Evolutionary conservation across 1,284 basidiomycete genomes (phyloP).

Genomic region (Omphalotus olearius): DNA sequence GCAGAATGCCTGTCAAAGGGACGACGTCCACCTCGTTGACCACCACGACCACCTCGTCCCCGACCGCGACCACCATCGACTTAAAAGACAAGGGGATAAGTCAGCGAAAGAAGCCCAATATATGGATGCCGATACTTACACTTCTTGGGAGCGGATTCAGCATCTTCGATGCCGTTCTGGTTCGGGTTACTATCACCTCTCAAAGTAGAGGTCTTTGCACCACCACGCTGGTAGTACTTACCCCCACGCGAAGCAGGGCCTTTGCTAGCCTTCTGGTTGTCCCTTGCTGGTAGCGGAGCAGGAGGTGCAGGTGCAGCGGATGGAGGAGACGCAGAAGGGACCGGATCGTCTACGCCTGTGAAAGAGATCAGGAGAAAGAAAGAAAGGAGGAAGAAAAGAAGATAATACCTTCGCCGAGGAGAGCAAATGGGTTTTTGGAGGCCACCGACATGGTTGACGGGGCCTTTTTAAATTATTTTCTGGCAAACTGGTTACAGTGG

Average conservation of each 20-base stretch:
- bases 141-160: slow-evolving; percentile 45
- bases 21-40: slow-evolving; percentile 59
- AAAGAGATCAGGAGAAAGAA: background rate
- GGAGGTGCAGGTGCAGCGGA: slow-evolving; percentile 39
- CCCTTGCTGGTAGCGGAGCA: slow-evolving; percentile 33
- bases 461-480: slow-evolving; percentile 33
- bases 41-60: slow-evolving; percentile 44
- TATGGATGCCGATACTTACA: slow-evolving; percentile 33
- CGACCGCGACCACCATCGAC: slow-evolving; percentile 38
- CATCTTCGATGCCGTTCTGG: slow-evolving; percentile 39
- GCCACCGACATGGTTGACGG: slow-evolving; percentile 78
- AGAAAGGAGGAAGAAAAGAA: background rate
- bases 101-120: slow-evolving; percentile 12
- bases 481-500: slow-evolving; percentile 1
- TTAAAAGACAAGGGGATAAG: slow-evolving; percentile 21
- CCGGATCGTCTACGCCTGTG: slow-evolving; percentile 46
- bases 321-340: slow-evolving; percentile 37
- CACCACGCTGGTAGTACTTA: slow-evolving; percentile 71
- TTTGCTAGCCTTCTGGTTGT: slow-evolving; percentile 41
- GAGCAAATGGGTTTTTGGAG: slow-evolving; percentile 76
- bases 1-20: slow-evolving; percentile 78
- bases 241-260: slow-evolving; percentile 71
- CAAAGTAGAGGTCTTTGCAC: slow-evolving; percentile 32
- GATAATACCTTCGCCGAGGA: slow-evolving; percentile 49
- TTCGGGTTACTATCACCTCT: slow-evolving; percentile 32